Percentiles rank a stretch among this genome's conserved stretches.
These are phyloP conservation scores for Ogataea glucozyma DNA, from an alignment of 805 yeast species.

Conservation along the genomic window DNA sequence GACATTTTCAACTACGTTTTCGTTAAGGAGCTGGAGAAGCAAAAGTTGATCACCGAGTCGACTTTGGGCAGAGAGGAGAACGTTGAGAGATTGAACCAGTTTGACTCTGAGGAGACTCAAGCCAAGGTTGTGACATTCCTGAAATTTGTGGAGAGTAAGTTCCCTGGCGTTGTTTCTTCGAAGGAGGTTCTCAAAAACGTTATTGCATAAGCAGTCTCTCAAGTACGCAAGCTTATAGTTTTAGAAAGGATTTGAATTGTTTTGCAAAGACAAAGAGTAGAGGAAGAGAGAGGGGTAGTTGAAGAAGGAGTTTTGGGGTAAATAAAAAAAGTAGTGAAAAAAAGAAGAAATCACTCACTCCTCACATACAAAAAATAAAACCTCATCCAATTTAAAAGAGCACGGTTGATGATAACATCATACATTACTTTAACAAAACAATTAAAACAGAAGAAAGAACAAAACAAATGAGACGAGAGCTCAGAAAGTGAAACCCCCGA, in stretches of 20 bases:
- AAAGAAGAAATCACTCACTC: background rate
- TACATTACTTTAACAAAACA: slow-evolving; percentile 11
- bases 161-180: slow-evolving; percentile 60
- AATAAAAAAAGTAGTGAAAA: background rate
- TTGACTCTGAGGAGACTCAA: slow-evolving; percentile 67
- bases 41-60: slow-evolving; percentile 66
- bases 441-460: slow-evolving; percentile 2
- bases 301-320: background rate
- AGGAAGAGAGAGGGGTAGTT: background rate
- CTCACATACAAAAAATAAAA: too few relatives aligned
- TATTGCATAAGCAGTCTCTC: slow-evolving; percentile 34
- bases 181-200: slow-evolving; percentile 48
- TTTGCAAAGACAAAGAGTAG: background rate
- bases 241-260: background rate
- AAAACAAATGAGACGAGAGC: background rate
- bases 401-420: slow-evolving; percentile 3
- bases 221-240: background rate
- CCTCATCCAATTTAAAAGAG: too few relatives aligned
- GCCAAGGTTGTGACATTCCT: slow-evolving; percentile 66
- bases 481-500: too few relatives aligned
- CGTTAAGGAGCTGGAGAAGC: slow-evolving; percentile 71
- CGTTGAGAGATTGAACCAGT: slow-evolving; percentile 75
- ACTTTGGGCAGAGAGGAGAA: slow-evolving; percentile 86
- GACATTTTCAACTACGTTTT: slow-evolving; percentile 71
- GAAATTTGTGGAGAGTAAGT: slow-evolving; percentile 67